Evolutionary conservation across 2,329 filamentous ascomycete species (phyloP), one percentile per base, ranked within the genome.

Genomic region (Aspergillus novofumigatus): DNA sequence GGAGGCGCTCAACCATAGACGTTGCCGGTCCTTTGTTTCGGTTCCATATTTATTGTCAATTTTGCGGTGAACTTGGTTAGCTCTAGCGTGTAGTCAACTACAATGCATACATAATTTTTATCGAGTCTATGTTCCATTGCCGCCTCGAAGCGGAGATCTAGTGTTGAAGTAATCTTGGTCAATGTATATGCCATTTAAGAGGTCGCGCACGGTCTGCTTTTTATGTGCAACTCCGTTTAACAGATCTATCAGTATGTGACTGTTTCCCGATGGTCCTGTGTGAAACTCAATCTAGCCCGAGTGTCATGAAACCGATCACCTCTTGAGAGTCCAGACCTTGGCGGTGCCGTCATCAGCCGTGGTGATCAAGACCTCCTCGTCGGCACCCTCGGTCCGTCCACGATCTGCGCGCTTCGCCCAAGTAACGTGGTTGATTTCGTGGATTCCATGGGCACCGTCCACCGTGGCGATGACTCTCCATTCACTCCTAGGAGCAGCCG

Each of bases 291-390:
- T 4, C 32, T 38, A 38, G 32, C 32, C 14, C 14, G 7, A 3
- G 29, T 44, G n/a, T 44, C 8, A 21, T 45, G n/a, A 45, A 11
- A 45, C 20, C 5, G 17, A 7, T 65, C 48, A 67, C 44, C 56
- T 56, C 38, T 58, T 58, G 32, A 91, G 69, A 61, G 84, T 82
- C 93, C 94, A 99, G 1, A 92, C 86, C 68, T 88, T 88, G 28
- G 97, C 89, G 53, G 89, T 81, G 0, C 94, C 94, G 75, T 97
- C 92, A 71, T 99, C 94, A 0, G 93, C 94, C 0, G 92, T 96
- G 17, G 89, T 94, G 21, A 97, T 79, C 49, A 99, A 79, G 71
- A 97, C 88, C 76, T 97, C 93, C 66, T 96, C 80, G 1, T 83
- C 81, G n/a, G 63, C 60, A 8, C 59, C 60, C 76, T 80, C 69